Base-by-base conservation (phyloP, 1,284 basidiomycete species). In the Ceratobasidium sp. region DNA sequence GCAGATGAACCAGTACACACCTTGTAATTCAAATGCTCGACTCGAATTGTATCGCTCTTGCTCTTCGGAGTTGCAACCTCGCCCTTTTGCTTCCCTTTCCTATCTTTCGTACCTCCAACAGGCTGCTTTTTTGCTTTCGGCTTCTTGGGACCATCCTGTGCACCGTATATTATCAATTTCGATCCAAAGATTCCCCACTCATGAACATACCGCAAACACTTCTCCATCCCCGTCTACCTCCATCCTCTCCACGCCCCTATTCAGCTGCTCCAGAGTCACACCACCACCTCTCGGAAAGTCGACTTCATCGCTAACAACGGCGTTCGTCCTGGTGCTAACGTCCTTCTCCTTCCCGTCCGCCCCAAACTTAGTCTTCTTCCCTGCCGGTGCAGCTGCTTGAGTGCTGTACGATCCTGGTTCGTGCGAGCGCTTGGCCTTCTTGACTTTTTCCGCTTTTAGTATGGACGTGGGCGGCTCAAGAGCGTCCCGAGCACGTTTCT, bases 11-110 rank as follows among this genome's bases (percentile, higher is more conserved):
- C 5, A 61, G 26, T 42, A 77, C 87, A 78, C 78, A 94, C 95
- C 87, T 98, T 98, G 88, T 98, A 98, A 83, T 96, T 97, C 62
- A 99, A 88, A 83, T 97, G 94, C 84, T 99, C 96, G 71, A 98
- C 92, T 78, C 96, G 90, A 73, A 90, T 85, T 50, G 84, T 83
- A 50, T 90, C 88, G 59, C 81, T 84, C 79, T 88, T 94, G 28
- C 26, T 46, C 44, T 56, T 56, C 9, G 48, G 1, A 57, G 50
- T 20, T 3, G 42, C n/a, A 26, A 50, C 62, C 7, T 54, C 57
- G 17, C 12, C 62, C 46, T 75, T 54, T n/a, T 54, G 61, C 50
- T 57, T 75, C 10, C 65, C 70, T 28, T 61, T 73, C 71, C 64
- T 75, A 40, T 65, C 69, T 17, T 74, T 74, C 50, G 42, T 75